Evolutionary conservation across 2,329 filamentous ascomycete genomes (phyloP).

Genomic region (Epichloe sylvatica): DNA sequence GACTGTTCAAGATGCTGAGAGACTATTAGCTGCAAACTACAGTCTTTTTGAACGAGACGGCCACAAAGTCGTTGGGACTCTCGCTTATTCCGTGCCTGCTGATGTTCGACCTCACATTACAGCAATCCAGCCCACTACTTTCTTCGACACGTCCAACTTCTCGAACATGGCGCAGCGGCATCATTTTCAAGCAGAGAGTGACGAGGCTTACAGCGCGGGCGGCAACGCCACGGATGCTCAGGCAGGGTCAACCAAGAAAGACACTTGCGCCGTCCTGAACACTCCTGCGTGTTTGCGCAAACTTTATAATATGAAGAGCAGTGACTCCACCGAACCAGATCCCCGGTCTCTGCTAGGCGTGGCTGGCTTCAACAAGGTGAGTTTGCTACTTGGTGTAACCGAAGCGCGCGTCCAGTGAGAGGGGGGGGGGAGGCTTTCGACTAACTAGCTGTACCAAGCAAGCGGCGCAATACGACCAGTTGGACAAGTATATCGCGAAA

Average conservation of each 20-base stretch:
- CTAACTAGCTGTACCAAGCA: slow-evolving; percentile 19
- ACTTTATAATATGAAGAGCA: slow-evolving; percentile 28
- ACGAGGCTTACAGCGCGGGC: not conserved
- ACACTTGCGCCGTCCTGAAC: slow-evolving; percentile 23
- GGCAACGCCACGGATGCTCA: not conserved
- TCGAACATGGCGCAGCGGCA: not conserved
- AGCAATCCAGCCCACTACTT: slow-evolving; percentile 35
- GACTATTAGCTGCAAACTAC: slow-evolving; percentile 34
- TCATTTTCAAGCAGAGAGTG: not conserved
- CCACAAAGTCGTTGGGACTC: slow-evolving; percentile 27
- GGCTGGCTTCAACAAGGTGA: slow-evolving; percentile 27
- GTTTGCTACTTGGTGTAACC: not conserved
- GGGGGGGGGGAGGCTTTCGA: not conserved
- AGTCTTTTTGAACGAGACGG: slow-evolving; percentile 20
- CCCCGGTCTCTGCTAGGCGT: slow-evolving; percentile 54
- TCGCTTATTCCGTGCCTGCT: slow-evolving; percentile 25
- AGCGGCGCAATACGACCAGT: slow-evolving; percentile 39
- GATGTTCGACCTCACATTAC: slow-evolving; percentile 20
- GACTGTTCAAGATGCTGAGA: slow-evolving; percentile 25
- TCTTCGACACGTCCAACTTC: slow-evolving; percentile 8
- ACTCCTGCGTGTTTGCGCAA: slow-evolving; percentile 31
- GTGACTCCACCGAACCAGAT: slow-evolving; percentile 39
- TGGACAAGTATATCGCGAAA: slow-evolving; percentile 38
- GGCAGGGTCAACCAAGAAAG: slow-evolving; percentile 3
- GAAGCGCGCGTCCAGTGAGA: not conserved